phyloP scores from a whole-genome alignment of 2,329 filamentous ascomycete species.

The Neopestalotiopsis rosae region DNA sequence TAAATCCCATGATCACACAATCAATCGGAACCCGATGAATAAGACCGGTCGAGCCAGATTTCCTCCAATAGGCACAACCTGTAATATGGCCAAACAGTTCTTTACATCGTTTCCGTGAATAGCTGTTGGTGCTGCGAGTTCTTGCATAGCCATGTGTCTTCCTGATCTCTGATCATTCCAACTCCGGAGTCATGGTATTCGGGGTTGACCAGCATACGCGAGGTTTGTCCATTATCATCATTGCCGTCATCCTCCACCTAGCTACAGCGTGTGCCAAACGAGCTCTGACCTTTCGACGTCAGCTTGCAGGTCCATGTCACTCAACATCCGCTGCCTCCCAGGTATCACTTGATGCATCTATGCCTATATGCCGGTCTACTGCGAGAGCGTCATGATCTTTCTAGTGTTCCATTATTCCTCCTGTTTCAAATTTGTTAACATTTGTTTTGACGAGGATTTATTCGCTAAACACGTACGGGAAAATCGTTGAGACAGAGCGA shows the following conservation, averaged over 20 bases:
- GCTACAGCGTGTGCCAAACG: neutral
- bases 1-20: neutral
- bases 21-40: neutral
- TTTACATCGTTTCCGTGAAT: too few species aligned
- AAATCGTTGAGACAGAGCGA: too few species aligned
- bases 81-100: too few species aligned
- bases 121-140: too few species aligned
- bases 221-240: too few species aligned
- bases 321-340: neutral
- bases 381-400: neutral
- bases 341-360: neutral
- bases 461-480: too few species aligned
- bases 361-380: neutral
- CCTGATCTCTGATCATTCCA: too few species aligned
- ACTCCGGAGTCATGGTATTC: too few species aligned
- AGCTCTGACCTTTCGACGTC: neutral
- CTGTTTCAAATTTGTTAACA: neutral
- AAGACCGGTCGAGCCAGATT: neutral
- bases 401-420: neutral
- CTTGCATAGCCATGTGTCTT: too few species aligned
- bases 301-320: neutral
- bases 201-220: too few species aligned
- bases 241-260: neutral
- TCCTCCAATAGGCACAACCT: too few species aligned
- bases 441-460: too few species aligned